phyloP scores from a whole-genome alignment of 257 asterid genomes.

The Striga asiatica region DNA sequence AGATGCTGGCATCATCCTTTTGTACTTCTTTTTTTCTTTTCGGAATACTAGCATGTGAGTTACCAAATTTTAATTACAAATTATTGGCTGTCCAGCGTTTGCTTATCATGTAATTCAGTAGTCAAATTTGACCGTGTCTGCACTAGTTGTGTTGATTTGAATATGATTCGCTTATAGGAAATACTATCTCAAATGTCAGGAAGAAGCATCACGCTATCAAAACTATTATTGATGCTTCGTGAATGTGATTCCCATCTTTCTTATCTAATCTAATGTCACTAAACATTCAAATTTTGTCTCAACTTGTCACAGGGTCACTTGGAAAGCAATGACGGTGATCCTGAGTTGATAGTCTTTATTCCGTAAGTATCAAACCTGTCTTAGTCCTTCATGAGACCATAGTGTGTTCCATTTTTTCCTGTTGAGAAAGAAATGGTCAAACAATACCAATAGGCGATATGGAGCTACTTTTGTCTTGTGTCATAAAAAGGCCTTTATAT shows the following conservation, averaged over 20 bases:
- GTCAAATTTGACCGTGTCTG: constrained; percentile 2
- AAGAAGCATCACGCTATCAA: background rate
- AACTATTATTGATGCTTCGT: background rate
- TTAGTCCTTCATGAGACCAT: background rate
- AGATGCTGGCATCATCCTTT: background rate
- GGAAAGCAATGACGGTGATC: constrained; percentile 97
- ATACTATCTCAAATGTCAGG: background rate
- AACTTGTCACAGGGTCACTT: constrained; percentile 55
- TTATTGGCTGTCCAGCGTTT: background rate
- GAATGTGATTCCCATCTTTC: constrained; percentile 1
- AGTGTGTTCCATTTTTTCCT: background rate
- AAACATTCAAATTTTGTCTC: background rate
- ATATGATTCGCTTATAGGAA: background rate
- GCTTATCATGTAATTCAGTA: background rate
- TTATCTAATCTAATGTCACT: background rate
- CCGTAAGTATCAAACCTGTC: constrained; percentile 55
- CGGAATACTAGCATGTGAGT: constrained; percentile 1
- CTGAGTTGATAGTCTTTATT: constrained; percentile 86
- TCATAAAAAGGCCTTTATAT: background rate
- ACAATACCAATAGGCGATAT: too few relatives aligned
- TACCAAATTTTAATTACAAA: background rate
- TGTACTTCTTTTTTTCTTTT: background rate
- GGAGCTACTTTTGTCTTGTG: background rate
- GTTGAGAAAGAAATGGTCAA: background rate
- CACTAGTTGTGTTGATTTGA: background rate